phyloP scores from a whole-genome alignment of 306 rosid genomes.

The Lablab purpureus region DNA sequence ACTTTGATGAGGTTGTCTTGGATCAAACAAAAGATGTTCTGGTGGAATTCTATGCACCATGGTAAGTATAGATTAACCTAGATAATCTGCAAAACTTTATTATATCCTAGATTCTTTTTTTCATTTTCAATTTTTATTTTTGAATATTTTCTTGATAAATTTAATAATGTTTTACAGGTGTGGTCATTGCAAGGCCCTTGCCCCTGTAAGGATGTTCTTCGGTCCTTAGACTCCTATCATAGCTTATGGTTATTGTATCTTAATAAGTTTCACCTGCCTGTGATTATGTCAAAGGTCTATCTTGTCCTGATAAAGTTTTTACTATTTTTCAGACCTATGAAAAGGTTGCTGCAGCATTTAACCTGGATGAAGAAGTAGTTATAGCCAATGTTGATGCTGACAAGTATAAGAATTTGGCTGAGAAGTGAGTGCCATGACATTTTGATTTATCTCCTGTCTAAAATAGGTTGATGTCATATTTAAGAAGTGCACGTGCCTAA shows the following conservation, averaged over 20 bases:
- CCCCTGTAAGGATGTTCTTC: conserved; percentile 70
- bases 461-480: conserved; percentile 35
- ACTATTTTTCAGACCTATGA: conserved; percentile 68
- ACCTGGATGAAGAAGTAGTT: conserved; percentile 71
- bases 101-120: neutral
- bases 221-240: conserved; percentile 28
- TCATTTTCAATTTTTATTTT: conserved; percentile 12
- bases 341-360: conserved; percentile 86
- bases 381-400: conserved; percentile 85
- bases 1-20: conserved; percentile 76
- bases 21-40: conserved; percentile 84
- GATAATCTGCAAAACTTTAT: conserved; percentile 11
- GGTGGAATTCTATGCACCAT: conserved; percentile 95
- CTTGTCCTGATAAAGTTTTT: conserved; percentile 30
- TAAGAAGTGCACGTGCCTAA: conserved; percentile 30
- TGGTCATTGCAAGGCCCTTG: conserved; percentile 94
- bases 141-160: conserved; percentile 6
- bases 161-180: conserved; percentile 69
- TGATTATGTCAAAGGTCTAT: conserved; percentile 5
- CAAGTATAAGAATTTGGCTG: conserved; percentile 73
- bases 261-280: conserved; percentile 11
- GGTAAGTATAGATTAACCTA: conserved; percentile 59
- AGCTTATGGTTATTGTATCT: conserved; percentile 7
- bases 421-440: conserved; percentile 65
- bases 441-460: conserved; percentile 16